A percentile compares a stretch with the other conserved stretches of the same genome.
phyloP scores from a whole-genome alignment of 306 rosid genomes.

The Crotalaria pallida region DNA sequence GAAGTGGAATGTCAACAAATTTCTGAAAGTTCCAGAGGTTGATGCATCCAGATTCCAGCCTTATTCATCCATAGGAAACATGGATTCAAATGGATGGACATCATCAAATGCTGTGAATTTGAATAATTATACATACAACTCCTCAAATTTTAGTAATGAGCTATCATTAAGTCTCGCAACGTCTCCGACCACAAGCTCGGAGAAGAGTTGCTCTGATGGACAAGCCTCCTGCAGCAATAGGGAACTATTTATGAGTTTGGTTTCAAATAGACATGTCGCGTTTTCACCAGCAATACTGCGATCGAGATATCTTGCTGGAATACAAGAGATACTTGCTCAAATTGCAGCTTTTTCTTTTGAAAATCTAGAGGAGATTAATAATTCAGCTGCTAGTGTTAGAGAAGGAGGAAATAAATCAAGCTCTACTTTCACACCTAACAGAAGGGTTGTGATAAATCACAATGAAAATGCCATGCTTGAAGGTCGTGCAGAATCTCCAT shows the following conservation, averaged over 20 bases:
- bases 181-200: conserved; percentile 43
- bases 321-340: conserved; percentile 75
- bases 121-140: conserved; percentile 29
- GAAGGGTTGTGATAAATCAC: not conserved
- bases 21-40: conserved; percentile 18
- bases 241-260: conserved; percentile 38
- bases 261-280: conserved; percentile 27
- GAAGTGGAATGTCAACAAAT: conserved; percentile 29
- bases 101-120: conserved; percentile 39
- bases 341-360: conserved; percentile 62
- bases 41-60: conserved; percentile 21
- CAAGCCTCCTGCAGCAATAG: conserved; percentile 24
- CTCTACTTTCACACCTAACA: conserved; percentile 3
- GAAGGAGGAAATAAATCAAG: conserved; percentile 16
- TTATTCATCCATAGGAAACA: conserved; percentile 33
- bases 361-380: conserved; percentile 33
- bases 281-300: conserved; percentile 47
- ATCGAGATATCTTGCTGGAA: conserved; percentile 63
- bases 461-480: conserved; percentile 26
- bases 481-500: conserved; percentile 34
- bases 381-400: conserved; percentile 25
- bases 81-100: conserved; percentile 49
- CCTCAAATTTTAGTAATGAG: conserved; percentile 47
- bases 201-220: conserved; percentile 34
- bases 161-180: conserved; percentile 67